Conservation (phyloP, 164 flowering plant genomes). For the Euptelea pleiosperma region DNA sequence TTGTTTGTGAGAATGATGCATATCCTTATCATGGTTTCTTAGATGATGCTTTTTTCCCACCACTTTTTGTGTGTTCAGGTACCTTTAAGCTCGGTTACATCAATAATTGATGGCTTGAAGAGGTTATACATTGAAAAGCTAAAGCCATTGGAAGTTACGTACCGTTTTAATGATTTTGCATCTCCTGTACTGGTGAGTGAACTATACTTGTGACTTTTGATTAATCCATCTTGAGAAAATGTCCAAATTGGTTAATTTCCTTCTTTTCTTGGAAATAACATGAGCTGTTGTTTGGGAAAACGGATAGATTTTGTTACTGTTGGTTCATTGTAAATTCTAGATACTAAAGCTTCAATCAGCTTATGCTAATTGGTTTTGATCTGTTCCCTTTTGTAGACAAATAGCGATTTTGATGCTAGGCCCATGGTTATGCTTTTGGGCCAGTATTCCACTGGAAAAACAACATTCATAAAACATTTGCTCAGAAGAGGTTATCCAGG, state of each 20-base stretch:
- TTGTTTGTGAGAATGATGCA: background rate
- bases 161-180: constrained; percentile 87
- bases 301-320: background rate
- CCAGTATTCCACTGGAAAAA: constrained; percentile 98
- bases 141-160: constrained; percentile 84
- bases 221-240: background rate
- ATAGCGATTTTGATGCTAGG: constrained; percentile 95
- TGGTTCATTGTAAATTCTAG: background rate
- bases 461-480: constrained; percentile 95
- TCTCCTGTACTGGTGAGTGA: constrained; percentile 81
- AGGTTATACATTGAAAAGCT: constrained; percentile 78
- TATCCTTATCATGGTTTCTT: background rate
- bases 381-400: constrained; percentile 47
- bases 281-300: background rate
- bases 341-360: background rate
- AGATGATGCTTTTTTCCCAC: background rate
- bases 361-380: background rate
- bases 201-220: background rate
- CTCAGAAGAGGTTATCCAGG: constrained; percentile 84
- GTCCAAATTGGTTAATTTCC: background rate
- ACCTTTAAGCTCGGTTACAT: constrained; percentile 70
- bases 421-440: constrained; percentile 99
- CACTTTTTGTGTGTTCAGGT: constrained; percentile 27
- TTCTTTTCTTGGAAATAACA: background rate
- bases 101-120: constrained; percentile 91